These are phyloP conservation scores for Mrakiaceae sp. DNA, from an alignment of 1,284 basidiomycete species.

Conservation along the genomic window DNA sequence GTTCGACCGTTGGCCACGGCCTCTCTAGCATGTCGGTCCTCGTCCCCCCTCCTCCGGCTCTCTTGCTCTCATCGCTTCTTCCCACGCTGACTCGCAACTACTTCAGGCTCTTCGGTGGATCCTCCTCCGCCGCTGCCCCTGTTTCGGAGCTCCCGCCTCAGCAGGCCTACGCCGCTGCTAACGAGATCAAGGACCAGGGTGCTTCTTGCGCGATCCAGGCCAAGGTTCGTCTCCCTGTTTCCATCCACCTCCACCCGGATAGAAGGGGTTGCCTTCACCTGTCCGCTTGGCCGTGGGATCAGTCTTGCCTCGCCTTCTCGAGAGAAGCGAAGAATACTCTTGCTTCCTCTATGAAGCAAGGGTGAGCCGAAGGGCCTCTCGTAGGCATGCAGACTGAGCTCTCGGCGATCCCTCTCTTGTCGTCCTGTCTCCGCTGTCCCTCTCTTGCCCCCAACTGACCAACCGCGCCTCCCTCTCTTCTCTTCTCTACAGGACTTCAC, in stretches of 20 bases:
- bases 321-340: no score
- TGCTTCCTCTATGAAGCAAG: no score
- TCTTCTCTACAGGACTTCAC: conserved; percentile 34
- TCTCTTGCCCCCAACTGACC: not conserved
- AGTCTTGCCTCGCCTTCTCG: no score
- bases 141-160: conserved; percentile 26
- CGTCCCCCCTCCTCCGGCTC: not conserved
- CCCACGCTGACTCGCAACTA: not conserved
- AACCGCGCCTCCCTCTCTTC: not conserved
- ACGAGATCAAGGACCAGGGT: conserved; percentile 24
- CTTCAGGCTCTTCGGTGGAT: conserved; percentile 39
- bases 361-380: no score
- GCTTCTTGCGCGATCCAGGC: conserved; percentile 42
- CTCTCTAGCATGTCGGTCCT: conserved; percentile 38
- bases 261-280: no score
- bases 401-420: not conserved
- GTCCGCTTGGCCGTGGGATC: no score
- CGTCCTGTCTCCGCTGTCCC: not conserved
- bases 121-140: conserved; percentile 20
- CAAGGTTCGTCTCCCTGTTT: conserved; percentile 33
- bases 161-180: conserved; percentile 27
- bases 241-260: not conserved
- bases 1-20: conserved; percentile 44
- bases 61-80: not conserved
- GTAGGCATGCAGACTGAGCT: not conserved